These are phyloP conservation scores for Aspergillus niger DNA, from an alignment of 2,329 filamentous ascomycete genomes.

Conservation along the genomic window DNA sequence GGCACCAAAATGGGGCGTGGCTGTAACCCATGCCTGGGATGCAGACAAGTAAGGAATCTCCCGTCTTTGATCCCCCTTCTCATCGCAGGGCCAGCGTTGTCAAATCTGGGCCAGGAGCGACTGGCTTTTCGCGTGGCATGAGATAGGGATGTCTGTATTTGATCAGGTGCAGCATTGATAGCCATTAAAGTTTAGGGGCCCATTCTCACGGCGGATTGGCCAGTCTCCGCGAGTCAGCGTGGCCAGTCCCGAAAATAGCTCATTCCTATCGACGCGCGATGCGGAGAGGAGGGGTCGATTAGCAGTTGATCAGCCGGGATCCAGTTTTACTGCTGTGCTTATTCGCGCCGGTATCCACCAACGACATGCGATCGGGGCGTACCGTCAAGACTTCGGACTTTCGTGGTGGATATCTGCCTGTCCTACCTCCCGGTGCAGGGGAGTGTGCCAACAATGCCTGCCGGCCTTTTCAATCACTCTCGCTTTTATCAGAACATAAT, in stretches of 20 bases:
- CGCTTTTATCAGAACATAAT: background rate
- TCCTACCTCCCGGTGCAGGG: background rate
- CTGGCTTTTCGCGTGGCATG: background rate
- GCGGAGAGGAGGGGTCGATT: background rate
- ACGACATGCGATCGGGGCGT: background rate
- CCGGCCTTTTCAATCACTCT: background rate
- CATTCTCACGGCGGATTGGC: background rate
- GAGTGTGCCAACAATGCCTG: background rate
- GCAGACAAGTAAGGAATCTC: background rate
- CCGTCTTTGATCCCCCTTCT: background rate
- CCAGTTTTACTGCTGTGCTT: constrained; percentile 1
- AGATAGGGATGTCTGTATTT: background rate
- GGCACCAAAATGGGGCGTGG: background rate
- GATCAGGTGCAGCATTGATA: background rate
- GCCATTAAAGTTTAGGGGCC: background rate
- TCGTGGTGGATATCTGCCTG: background rate
- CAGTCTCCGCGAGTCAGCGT: background rate
- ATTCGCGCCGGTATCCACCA: background rate
- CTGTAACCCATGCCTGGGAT: background rate
- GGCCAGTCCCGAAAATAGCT: background rate
- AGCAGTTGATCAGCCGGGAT: constrained; percentile 1
- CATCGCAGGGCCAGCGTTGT: background rate
- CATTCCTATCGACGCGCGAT: background rate
- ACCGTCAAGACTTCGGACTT: background rate
- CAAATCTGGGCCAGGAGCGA: background rate